These are phyloP conservation scores for Nyssa sinensis DNA, from an alignment of 148 eudicot species.

Conservation along the genomic window DNA sequence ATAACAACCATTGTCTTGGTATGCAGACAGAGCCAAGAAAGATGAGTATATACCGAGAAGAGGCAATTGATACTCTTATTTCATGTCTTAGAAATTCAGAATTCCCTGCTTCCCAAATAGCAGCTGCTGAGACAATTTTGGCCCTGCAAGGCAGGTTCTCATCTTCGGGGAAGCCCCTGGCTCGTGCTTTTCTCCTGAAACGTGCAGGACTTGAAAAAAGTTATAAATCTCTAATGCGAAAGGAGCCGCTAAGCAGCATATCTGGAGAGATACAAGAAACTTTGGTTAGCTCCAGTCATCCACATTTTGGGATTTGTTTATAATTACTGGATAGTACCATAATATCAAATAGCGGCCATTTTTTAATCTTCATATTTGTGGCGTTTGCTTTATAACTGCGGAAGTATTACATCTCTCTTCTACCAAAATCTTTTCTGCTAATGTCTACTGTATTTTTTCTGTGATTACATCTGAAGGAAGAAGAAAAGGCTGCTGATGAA, in stretches of 20 bases:
- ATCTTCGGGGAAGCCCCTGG: slow-evolving; percentile 46
- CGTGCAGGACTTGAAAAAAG: slow-evolving; percentile 38
- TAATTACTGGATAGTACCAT: too few relatives aligned
- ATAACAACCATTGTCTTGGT: not conserved
- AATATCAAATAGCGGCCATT: too few relatives aligned
- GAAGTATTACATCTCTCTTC: not conserved
- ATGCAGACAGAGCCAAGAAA: slow-evolving; percentile 51
- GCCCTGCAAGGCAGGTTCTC: slow-evolving; percentile 53
- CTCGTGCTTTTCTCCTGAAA: slow-evolving; percentile 41
- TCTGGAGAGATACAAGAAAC: slow-evolving; percentile 34
- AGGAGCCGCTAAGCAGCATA: slow-evolving; percentile 22
- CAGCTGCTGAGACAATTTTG: slow-evolving; percentile 48
- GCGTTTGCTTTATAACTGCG: not conserved
- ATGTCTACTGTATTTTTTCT: not conserved
- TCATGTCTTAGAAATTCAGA: slow-evolving; percentile 43
- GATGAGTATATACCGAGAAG: slow-evolving; percentile 55
- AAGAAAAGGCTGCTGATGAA: slow-evolving; percentile 43
- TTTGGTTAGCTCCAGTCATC: slow-evolving; percentile 22
- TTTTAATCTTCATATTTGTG: not conserved
- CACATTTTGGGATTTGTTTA: not conserved
- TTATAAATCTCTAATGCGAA: slow-evolving; percentile 31
- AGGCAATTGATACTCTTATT: slow-evolving; percentile 48
- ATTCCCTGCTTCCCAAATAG: slow-evolving; percentile 41
- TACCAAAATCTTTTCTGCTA: not conserved
- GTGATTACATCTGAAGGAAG: slow-evolving; percentile 26